A percentile compares a stretch with the other conserved stretches of the same genome.
phyloP scores from a whole-genome alignment of 805 yeast genomes.

The Ogataea chonburiensis region DNA sequence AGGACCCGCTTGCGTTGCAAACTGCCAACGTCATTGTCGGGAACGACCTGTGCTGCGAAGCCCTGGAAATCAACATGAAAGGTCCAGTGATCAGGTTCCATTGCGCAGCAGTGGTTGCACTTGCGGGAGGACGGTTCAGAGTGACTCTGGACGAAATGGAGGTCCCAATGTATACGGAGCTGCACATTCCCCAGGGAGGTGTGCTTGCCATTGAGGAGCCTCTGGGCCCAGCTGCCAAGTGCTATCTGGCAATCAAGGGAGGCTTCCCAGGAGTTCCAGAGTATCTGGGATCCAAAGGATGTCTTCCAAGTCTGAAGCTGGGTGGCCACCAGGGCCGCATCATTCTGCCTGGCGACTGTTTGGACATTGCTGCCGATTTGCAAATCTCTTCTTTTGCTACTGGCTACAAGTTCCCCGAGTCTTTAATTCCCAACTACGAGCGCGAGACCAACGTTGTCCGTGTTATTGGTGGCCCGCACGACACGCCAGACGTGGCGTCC shows the following conservation, averaged over 20 bases:
- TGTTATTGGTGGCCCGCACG: slow-evolving; percentile 96
- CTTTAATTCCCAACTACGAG: slow-evolving; percentile 54
- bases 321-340: slow-evolving; percentile 96
- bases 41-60: slow-evolving; percentile 77
- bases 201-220: slow-evolving; percentile 76
- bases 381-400: slow-evolving; percentile 59
- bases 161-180: slow-evolving; percentile 68
- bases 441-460: slow-evolving; percentile 74
- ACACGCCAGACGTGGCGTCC: slow-evolving; percentile 90
- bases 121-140: slow-evolving; percentile 81
- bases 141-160: slow-evolving; percentile 61
- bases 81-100: slow-evolving; percentile 90
- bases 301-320: slow-evolving; percentile 86
- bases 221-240: slow-evolving; percentile 70
- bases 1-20: slow-evolving; percentile 89
- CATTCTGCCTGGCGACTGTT: slow-evolving; percentile 85
- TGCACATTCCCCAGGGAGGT: slow-evolving; percentile 70
- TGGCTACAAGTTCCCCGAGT: slow-evolving; percentile 63
- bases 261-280: slow-evolving; percentile 86
- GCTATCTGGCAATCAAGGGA: slow-evolving; percentile 85
- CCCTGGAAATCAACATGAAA: slow-evolving; percentile 79
- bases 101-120: slow-evolving; percentile 70
- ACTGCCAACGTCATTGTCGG: slow-evolving; percentile 90
- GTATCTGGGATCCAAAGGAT: slow-evolving; percentile 90
- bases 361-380: slow-evolving; percentile 75